Evolutionary conservation across 306 rosid species (phyloP).

Genomic region (Quercus agrifolia): DNA sequence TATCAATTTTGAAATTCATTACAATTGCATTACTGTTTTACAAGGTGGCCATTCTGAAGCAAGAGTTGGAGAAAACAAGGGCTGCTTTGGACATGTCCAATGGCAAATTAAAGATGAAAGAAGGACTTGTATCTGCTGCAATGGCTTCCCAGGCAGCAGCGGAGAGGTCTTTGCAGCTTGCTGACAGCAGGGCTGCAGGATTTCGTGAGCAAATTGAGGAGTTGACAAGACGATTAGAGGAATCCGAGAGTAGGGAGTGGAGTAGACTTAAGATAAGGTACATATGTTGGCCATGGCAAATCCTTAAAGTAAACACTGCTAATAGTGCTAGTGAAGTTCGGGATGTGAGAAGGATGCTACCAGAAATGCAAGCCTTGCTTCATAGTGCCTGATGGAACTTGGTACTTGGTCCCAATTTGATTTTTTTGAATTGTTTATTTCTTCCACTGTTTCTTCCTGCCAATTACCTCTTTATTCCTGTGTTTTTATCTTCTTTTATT

Average conservation of each 20-base stretch:
- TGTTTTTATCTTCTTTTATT: no score
- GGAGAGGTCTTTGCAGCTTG: conserved; percentile 68
- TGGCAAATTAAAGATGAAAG: conserved; percentile 66
- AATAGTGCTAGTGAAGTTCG: conserved; percentile 30
- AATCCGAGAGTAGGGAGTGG: conserved; percentile 58
- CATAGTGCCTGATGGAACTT: conserved; percentile 15
- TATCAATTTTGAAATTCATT: not conserved
- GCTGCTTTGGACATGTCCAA: conserved; percentile 53
- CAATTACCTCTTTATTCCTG: not conserved
- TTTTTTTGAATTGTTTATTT: not conserved
- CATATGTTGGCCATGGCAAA: conserved; percentile 88
- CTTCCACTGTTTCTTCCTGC: not conserved
- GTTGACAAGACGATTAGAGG: conserved; percentile 56
- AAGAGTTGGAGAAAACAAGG: conserved; percentile 78
- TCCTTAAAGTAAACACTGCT: conserved; percentile 31
- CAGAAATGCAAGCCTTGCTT: conserved; percentile 78
- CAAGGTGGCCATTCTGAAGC: conserved; percentile 67
- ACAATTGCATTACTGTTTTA: not conserved
- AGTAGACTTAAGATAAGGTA: conserved; percentile 41
- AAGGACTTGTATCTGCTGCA: conserved; percentile 66
- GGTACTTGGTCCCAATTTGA: not conserved
- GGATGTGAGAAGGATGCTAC: conserved; percentile 47
- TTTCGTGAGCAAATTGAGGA: conserved; percentile 54
- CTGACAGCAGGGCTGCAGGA: conserved; percentile 60
- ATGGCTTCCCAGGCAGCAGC: conserved; percentile 88